Conservation (phyloP, 192 early-diverging fungal genomes). For the Coemansia sp. region DNA sequence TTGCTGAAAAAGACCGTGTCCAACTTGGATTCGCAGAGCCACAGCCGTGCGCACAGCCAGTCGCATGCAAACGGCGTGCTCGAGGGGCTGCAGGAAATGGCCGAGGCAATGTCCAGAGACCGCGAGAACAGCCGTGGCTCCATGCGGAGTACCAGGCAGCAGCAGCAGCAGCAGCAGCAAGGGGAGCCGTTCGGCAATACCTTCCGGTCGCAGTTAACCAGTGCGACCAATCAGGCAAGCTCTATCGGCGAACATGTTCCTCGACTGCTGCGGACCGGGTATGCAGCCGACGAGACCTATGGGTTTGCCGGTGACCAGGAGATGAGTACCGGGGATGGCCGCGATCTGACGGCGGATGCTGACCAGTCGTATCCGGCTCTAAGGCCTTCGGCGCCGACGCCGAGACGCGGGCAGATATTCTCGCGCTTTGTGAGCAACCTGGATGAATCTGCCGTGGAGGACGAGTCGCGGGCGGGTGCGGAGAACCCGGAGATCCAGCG, state of each 20-base stretch:
- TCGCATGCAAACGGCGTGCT: background rate
- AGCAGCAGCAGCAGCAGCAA: background rate
- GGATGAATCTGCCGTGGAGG: background rate
- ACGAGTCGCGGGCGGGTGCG: background rate
- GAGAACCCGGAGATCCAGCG: slow-evolving; percentile 8
- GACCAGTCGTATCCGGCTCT: slow-evolving; percentile 9
- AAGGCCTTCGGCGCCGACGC: slow-evolving; percentile 41
- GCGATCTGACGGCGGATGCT: no score
- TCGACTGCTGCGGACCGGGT: background rate
- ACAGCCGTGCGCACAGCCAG: background rate
- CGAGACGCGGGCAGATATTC: slow-evolving; percentile 25
- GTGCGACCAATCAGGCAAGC: background rate
- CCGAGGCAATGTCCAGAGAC: background rate
- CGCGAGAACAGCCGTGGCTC: background rate
- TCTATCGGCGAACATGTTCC: slow-evolving; percentile 1
- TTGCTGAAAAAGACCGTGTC: slow-evolving; percentile 28
- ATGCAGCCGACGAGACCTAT: background rate
- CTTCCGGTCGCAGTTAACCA: background rate
- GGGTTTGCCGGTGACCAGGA: background rate
- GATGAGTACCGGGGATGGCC: no score
- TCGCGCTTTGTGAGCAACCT: slow-evolving; percentile 4
- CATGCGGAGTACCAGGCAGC: background rate
- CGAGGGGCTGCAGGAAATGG: background rate
- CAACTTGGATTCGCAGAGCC: slow-evolving; percentile 7
- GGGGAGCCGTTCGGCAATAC: background rate